phyloP scores from a whole-genome alignment of 2,329 filamentous ascomycete species.

The Alternaria brassicicola region DNA sequence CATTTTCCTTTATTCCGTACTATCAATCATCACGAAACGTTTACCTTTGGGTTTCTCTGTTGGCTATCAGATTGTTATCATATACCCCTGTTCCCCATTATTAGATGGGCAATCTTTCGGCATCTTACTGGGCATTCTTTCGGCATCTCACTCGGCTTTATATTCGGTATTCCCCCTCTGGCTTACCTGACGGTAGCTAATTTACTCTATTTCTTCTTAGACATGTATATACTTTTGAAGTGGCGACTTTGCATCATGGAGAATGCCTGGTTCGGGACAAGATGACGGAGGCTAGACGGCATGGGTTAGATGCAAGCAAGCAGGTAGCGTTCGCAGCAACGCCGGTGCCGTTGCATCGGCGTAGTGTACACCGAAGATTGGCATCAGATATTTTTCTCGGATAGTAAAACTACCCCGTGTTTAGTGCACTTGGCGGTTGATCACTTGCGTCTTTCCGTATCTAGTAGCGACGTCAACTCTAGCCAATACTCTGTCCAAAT shows the following conservation, averaged over 20 bases:
- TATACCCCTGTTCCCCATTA: slow-evolving; percentile 30
- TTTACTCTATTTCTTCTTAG: not conserved
- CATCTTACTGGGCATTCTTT: not conserved
- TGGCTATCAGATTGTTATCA: slow-evolving; percentile 27
- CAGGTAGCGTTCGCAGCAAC: not conserved
- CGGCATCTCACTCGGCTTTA: too few species aligned
- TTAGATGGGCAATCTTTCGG: slow-evolving; percentile 8
- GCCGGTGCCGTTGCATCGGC: not conserved
- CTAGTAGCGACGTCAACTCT: not conserved
- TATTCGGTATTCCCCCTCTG: too few species aligned
- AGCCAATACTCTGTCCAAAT: not conserved
- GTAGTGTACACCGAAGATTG: not conserved
- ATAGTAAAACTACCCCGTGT: not conserved
- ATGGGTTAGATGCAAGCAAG: not conserved
- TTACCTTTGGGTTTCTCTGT: slow-evolving; percentile 11
- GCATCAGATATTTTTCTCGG: not conserved
- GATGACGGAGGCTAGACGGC: not conserved
- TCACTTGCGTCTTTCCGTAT: not conserved
- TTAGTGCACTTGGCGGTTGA: slow-evolving; percentile 1
- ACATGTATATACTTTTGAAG: not conserved
- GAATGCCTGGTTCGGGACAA: not conserved
- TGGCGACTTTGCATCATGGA: not conserved
- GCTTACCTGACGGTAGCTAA: not conserved
- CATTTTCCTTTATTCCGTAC: slow-evolving; percentile 4
- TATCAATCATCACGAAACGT: slow-evolving; percentile 2